Conservation (phyloP, 306 rosid genomes). For the Rubus parviflorus region DNA sequence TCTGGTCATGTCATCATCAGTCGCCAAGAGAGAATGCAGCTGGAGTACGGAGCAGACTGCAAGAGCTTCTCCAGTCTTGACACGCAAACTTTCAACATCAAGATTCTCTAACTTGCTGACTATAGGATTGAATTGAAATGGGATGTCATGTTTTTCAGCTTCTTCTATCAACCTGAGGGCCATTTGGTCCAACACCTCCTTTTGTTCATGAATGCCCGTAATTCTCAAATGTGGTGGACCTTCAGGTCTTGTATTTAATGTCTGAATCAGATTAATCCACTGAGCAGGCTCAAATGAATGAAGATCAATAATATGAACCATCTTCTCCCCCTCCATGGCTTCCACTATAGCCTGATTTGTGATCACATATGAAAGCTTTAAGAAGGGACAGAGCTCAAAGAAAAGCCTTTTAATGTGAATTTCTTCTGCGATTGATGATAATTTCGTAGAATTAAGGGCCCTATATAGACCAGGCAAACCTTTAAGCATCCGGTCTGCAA, state of each 20-base stretch:
- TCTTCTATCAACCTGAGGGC: conserved; percentile 49
- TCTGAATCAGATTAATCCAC: conserved; percentile 67
- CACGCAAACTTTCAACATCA: conserved; percentile 62
- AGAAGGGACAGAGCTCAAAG: conserved; percentile 72
- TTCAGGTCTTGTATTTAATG: conserved; percentile 52
- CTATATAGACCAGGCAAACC: conserved; percentile 64
- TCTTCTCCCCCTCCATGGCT: conserved; percentile 70
- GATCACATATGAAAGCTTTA: conserved; percentile 66
- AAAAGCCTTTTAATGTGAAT: conserved; percentile 54
- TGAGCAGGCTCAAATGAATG: conserved; percentile 74
- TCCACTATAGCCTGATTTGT: conserved; percentile 84
- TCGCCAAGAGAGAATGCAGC: conserved; percentile 72
- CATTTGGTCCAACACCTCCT: conserved; percentile 73
- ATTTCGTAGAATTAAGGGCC: conserved; percentile 61
- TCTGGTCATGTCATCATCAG: conserved; percentile 50
- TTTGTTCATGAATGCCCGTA: conserved; percentile 73
- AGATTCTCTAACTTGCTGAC: conserved; percentile 74
- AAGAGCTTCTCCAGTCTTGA: conserved; percentile 84
- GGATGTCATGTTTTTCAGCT: conserved; percentile 71
- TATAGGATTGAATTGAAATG: conserved; percentile 64
- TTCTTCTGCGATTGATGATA: conserved; percentile 50
- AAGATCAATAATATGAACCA: conserved; percentile 81
- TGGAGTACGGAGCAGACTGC: conserved; percentile 77
- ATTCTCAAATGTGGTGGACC: conserved; percentile 82
- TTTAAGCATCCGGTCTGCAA: conserved; percentile 63